Conservation (phyloP, 306 rosid genomes). For the Inga leiocalycina region DNA sequence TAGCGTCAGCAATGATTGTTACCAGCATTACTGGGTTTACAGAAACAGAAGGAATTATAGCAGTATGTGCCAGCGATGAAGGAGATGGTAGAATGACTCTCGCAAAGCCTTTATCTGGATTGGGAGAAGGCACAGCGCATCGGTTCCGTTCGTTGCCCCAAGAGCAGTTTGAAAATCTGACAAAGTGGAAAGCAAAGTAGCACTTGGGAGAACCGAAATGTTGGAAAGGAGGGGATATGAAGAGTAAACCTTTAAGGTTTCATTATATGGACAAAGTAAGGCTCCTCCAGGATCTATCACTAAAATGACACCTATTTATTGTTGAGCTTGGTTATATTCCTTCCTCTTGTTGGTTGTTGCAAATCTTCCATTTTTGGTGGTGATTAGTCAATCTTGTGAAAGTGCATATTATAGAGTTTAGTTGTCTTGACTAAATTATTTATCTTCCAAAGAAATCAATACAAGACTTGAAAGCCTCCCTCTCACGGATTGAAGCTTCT, state of each 20-base stretch:
- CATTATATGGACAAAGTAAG: too few relatives aligned
- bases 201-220: slow-evolving; percentile 78
- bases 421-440: too few relatives aligned
- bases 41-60: background rate
- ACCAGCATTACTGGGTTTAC: background rate
- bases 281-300: too few relatives aligned
- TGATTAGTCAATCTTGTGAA: too few relatives aligned
- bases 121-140: slow-evolving; percentile 79
- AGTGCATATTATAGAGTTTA: too few relatives aligned
- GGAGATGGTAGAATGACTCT: slow-evolving; percentile 37
- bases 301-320: too few relatives aligned
- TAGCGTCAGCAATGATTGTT: background rate
- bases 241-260: background rate
- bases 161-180: slow-evolving; percentile 38
- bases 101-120: slow-evolving; percentile 35
- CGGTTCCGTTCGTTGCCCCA: slow-evolving; percentile 56
- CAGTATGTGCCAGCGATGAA: slow-evolving; percentile 20
- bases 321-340: too few relatives aligned
- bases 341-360: too few relatives aligned
- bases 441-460: too few relatives aligned
- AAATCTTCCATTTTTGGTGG: too few relatives aligned
- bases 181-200: slow-evolving; percentile 64
- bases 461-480: too few relatives aligned
- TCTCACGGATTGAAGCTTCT: too few relatives aligned
- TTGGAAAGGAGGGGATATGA: slow-evolving; percentile 67